Evolutionary conservation across 2,329 filamentous ascomycete genomes (phyloP), one percentile per base, ranked within the genome.

Genomic region (Magnaporthiopsis incrustans): DNA sequence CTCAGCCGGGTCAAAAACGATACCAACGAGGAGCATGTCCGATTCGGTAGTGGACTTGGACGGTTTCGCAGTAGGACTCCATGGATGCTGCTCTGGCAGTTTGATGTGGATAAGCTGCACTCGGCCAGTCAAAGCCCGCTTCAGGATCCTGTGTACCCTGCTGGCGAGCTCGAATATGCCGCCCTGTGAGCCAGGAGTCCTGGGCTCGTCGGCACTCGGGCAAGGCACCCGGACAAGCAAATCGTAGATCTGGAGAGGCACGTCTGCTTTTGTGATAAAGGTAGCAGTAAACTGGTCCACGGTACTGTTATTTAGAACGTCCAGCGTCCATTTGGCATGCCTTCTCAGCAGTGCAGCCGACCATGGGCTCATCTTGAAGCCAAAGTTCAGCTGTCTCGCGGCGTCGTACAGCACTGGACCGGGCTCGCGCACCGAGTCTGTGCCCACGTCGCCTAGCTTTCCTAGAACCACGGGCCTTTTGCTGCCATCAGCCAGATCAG

Each of bases 351-450:
- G 75, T 30, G 78, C 78, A 68, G 93, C 96, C 11, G 93, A 95
- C 89, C 90, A 97, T 18, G 85, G 77, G 0, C 87, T 89, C 90
- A 97, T 96, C 75, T 97, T 97, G 78, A 89, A 97, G 7, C 96
- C 78, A 26, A 98, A 71, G 69, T 99, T 99, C 64, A 96, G 79
- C 35, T 87, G 85, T 67, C 90, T 84, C 30, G 80, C 79, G 0
- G 86, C 85, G 73, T 98, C 94, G 71, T 90, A 97, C 61, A 97
- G 79, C 35, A 93, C 82, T 1, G 95, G 93, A 0, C 80, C 77
- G 27, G 64, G 74, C 74, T 81, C 77, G 67, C 76, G 75, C 66
- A 77, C 71, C 32, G 71, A 15, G 15, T 69, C 67, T 10, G 65
- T 2, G 22, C 57, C 44, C 5, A 15, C 68, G 71, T 69, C 81